phyloP scores from a whole-genome alignment of 1,284 basidiomycete genomes.

The Cronartium ribicola region DNA sequence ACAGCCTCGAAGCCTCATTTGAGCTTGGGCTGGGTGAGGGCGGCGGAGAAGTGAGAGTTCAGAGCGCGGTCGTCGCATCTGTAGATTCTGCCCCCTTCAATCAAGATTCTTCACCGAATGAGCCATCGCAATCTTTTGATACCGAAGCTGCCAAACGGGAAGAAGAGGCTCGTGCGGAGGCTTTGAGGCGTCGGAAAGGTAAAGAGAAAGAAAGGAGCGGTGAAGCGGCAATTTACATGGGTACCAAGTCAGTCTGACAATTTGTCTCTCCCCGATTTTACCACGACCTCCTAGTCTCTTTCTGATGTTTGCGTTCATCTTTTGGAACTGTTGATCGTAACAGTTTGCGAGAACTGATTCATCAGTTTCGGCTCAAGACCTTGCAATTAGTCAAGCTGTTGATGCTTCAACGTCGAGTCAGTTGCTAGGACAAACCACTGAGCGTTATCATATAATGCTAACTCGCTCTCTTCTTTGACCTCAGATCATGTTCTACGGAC shows the following conservation, averaged over 20 bases:
- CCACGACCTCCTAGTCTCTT: not conserved
- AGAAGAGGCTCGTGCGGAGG: not conserved
- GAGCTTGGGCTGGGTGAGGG: conserved; percentile 45
- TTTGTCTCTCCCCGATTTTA: conserved; percentile 4
- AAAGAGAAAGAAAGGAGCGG: conserved; percentile 46
- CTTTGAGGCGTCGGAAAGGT: conserved; percentile 11
- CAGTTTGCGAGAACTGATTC: conserved; percentile 83
- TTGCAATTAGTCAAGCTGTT: conserved; percentile 91
- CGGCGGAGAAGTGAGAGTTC: conserved; percentile 43
- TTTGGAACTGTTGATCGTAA: conserved; percentile 60
- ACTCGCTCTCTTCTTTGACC: not conserved
- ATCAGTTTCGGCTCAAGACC: conserved; percentile 87
- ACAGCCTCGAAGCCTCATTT: conserved; percentile 48
- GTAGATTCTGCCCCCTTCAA: not conserved
- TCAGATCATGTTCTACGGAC: conserved; percentile 93
- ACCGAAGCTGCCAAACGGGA: conserved; percentile 6
- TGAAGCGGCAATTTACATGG: conserved; percentile 43
- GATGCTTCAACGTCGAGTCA: conserved; percentile 78
- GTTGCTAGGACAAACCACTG: conserved; percentile 24
- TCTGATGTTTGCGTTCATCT: conserved; percentile 2
- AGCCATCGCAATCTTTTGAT: conserved; percentile 4
- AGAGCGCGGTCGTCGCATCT: not conserved
- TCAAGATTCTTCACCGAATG: not conserved
- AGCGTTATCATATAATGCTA: conserved; percentile 40
- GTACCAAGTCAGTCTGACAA: conserved; percentile 34